Evolutionary conservation across 2,329 filamentous ascomycete genomes (phyloP).

Genomic region (Xylariaceae sp.): DNA sequence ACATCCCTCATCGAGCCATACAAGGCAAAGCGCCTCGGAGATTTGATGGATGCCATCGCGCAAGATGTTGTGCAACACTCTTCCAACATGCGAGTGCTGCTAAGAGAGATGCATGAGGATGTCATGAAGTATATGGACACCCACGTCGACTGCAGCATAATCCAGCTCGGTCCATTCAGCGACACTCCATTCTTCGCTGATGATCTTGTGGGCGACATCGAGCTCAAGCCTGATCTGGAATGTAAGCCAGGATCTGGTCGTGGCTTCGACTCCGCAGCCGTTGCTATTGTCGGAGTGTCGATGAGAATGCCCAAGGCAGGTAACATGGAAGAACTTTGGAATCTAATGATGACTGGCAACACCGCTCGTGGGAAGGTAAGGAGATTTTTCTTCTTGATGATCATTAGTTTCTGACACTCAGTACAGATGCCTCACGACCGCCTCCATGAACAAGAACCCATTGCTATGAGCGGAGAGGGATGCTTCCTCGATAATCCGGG

Average conservation of each 20-base stretch:
- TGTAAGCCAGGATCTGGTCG: not conserved
- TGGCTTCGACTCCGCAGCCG: slow-evolving; percentile 4
- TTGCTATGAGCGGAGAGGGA: slow-evolving; percentile 20
- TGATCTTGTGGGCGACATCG: no score
- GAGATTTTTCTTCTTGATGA: not conserved
- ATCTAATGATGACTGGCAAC: slow-evolving; percentile 27
- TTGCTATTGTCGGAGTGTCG: slow-evolving; percentile 39
- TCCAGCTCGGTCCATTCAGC: no score
- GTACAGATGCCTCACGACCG: slow-evolving; percentile 22
- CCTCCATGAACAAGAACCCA: slow-evolving; percentile 22
- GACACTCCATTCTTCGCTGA: no score
- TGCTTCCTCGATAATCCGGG: slow-evolving; percentile 24
- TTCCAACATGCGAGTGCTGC: no score
- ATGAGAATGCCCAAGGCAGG: slow-evolving; percentile 33
- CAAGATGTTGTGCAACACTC: no score
- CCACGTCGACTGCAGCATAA: no score
- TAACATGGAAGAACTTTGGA: slow-evolving; percentile 33
- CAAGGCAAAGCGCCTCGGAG: no score
- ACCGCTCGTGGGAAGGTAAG: slow-evolving; percentile 28
- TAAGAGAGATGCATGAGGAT: no score
- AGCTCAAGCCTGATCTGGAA: not conserved
- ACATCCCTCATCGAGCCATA: no score
- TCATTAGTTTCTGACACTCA: not conserved
- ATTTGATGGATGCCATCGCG: no score
- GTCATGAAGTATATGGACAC: no score